A percentile compares a stretch with the other conserved stretches of the same genome.
phyloP scores from a whole-genome alignment of 441 rosid species.

The Croton setiger region DNA sequence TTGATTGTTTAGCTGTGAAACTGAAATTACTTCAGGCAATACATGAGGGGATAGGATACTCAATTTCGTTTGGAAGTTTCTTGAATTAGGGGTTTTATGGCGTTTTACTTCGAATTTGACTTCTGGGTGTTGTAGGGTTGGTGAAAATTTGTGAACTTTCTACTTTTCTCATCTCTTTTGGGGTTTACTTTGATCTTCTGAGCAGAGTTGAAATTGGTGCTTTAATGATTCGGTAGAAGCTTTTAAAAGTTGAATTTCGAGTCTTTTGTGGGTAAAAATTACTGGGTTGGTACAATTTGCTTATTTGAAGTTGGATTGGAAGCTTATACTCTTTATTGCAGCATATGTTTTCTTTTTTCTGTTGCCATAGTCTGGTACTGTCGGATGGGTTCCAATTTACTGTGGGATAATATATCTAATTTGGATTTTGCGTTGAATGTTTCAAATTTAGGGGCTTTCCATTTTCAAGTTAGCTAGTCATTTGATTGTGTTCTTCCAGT shows the following conservation, averaged over 20 bases:
- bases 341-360: background rate
- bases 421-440: conserved; percentile 3
- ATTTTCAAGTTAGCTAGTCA: background rate
- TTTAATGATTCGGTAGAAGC: background rate
- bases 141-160: conserved; percentile 4
- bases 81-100: conserved; percentile 19
- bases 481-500: background rate
- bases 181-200: background rate
- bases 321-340: background rate
- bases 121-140: conserved; percentile 10
- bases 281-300: conserved; percentile 2
- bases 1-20: conserved; percentile 8
- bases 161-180: background rate
- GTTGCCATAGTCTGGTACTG: too few relatives aligned
- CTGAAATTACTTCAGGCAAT: background rate
- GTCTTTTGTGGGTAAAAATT: background rate
- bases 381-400: too few relatives aligned
- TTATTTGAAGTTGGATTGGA: background rate
- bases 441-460: background rate
- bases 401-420: background rate
- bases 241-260: conserved; percentile 5
- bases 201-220: conserved; percentile 2
- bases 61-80: background rate
- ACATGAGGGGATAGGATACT: background rate
- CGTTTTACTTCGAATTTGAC: conserved; percentile 18